Base-by-base conservation (phyloP, 2,329 filamentous ascomycete species). In the Helotiales sp. region DNA sequence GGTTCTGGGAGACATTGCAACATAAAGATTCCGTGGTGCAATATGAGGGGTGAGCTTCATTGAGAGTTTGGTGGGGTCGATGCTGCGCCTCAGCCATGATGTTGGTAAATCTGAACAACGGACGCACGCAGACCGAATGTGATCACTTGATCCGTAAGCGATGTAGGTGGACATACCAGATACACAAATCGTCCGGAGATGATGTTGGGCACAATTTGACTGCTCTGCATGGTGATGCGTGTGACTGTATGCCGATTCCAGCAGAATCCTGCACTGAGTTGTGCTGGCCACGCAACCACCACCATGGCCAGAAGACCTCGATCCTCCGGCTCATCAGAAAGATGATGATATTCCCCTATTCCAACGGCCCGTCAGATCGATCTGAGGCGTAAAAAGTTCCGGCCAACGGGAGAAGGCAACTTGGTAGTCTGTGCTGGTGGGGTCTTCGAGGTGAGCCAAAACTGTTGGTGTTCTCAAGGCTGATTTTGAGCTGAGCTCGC, bases 91-190 rank as follows among this genome's bases (percentile, higher is more conserved):
- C 40, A 24, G 30, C 38, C 40, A 2, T 22, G n/a, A 31, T 15
- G 17, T 29, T 47, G 50, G 53, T 33, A 30, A 42, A 40, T 40
- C 36, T 40, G 36, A 19, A 40, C n/a, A 13, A 44, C 40, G 40
- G 40, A 44, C 24, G 27, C 22, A 44, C 40, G n/a, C 22, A 44
- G 19, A 24, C 40, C 40, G 40, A 15, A 44, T 24, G 22, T 53
- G 38, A n/a, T 58, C 60, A 63, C 60, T 63, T 63, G 60, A 60
- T 52, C 40, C 30, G 49, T 33, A 33, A 54, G 34, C 33, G 34
- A 54, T 56, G 60, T 52, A 40, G 42, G 31, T 34, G 19, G 34
- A 38, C 33, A 53, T 42, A 13, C 15, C 19, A 9, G 19, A n/a
- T 24, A 48, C 42, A 31, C 30, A 47, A 33, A 51, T 42, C 27